These are phyloP conservation scores for Tilletiopsis washingtonensis DNA, from an alignment of 1,284 basidiomycete genomes.

Conservation along the genomic window DNA sequence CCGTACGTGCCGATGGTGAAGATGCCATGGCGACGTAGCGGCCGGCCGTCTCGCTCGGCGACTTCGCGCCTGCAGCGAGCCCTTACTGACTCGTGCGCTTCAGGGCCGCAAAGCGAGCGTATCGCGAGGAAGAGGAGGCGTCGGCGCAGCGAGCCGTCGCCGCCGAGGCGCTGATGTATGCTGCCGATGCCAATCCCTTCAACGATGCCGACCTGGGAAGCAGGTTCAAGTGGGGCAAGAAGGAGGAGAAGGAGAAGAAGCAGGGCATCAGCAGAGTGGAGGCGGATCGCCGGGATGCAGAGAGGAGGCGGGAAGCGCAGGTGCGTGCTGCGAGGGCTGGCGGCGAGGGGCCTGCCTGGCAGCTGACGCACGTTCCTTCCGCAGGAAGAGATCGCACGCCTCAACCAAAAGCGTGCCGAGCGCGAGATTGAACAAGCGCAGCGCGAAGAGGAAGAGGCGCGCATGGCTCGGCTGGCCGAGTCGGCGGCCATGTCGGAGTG, in stretches of 20 bases:
- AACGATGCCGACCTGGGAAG: conserved; percentile 88
- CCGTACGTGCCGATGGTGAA: conserved; percentile 17
- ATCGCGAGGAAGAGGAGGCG: conserved; percentile 19
- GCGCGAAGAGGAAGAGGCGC: conserved; percentile 82
- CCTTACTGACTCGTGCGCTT: background rate
- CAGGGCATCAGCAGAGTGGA: conserved; percentile 73
- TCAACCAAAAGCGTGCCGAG: conserved; percentile 83
- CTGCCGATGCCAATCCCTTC: conserved; percentile 90
- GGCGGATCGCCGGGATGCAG: conserved; percentile 67
- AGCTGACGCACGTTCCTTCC: background rate
- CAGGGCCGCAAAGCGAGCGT: conserved; percentile 29
- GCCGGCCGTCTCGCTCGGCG: background rate
- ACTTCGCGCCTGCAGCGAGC: background rate
- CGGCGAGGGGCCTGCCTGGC: no score
- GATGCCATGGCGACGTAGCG: conserved; percentile 26
- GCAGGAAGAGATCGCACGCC: conserved; percentile 76
- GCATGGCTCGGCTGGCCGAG: conserved; percentile 80
- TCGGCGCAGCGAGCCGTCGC: conserved; percentile 30
- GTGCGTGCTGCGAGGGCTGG: conserved; percentile 29
- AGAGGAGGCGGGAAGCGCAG: conserved; percentile 77
- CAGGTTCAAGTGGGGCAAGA: conserved; percentile 97
- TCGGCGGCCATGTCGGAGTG: conserved; percentile 96
- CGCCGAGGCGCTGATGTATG: conserved; percentile 56
- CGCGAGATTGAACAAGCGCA: conserved; percentile 78
- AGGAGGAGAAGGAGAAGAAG: conserved; percentile 89